Conservation (phyloP, 306 rosid species). For the Datisca glomerata region DNA sequence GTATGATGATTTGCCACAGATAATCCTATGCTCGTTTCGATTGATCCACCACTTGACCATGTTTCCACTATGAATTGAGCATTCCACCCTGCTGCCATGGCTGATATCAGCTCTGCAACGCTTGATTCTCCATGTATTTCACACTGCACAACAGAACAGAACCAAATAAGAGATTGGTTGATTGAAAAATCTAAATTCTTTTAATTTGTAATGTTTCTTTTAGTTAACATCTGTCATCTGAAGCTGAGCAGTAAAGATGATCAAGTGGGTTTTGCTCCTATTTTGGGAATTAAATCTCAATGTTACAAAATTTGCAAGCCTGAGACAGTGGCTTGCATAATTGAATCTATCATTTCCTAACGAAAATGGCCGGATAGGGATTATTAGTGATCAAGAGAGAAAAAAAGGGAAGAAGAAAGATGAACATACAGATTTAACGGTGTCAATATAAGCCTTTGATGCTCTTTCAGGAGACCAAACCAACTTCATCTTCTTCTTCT, state of each 20-base stretch:
- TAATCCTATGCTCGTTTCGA: constrained; percentile 61
- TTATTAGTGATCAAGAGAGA: not conserved
- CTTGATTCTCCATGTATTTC: constrained; percentile 49
- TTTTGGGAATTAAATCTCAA: too few species aligned
- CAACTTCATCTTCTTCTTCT: constrained; percentile 46
- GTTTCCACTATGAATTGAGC: constrained; percentile 75
- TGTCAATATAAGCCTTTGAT: constrained; percentile 71
- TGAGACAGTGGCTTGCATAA: too few species aligned
- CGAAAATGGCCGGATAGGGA: too few species aligned
- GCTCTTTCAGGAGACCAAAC: constrained; percentile 90
- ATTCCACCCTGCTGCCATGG: constrained; percentile 97
- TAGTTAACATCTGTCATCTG: too few species aligned
- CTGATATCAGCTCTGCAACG: constrained; percentile 72
- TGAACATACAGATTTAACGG: constrained; percentile 58
- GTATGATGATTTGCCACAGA: constrained; percentile 58
- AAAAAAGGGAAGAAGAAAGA: not conserved
- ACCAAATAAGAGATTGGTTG: too few species aligned
- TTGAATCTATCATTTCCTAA: too few species aligned
- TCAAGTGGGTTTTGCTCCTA: too few species aligned
- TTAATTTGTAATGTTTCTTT: too few species aligned
- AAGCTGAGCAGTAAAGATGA: too few species aligned
- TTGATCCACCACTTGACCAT: constrained; percentile 71
- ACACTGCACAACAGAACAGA: constrained; percentile 37
- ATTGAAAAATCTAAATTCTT: too few species aligned
- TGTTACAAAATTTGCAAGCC: too few species aligned